These are phyloP conservation scores for Sonneratia caseolaris DNA, from an alignment of 345 rosid species.

Conservation along the genomic window DNA sequence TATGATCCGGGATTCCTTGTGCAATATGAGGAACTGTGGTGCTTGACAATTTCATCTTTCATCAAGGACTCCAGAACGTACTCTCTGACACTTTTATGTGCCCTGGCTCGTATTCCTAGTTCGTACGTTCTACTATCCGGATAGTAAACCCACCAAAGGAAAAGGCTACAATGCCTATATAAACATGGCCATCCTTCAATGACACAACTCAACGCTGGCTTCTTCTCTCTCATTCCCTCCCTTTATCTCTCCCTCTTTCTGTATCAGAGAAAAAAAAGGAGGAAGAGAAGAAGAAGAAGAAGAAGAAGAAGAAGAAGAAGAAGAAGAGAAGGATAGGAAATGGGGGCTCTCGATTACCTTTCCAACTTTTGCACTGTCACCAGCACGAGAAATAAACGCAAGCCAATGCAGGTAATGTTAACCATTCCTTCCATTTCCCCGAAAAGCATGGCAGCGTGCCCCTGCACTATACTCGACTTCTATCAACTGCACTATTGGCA, in stretches of 20 bases:
- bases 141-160: not conserved
- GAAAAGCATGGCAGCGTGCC: not conserved
- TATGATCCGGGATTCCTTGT: too few relatives aligned
- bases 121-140: not conserved
- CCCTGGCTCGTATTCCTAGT: too few relatives aligned
- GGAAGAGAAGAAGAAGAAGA: not conserved
- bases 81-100: not conserved
- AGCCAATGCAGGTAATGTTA: conserved; percentile 66
- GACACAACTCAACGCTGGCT: not conserved
- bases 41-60: too few relatives aligned
- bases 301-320: not conserved
- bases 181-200: not conserved
- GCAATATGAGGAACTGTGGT: too few relatives aligned
- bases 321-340: conserved; percentile 12
- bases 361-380: conserved; percentile 72
- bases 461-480: not conserved
- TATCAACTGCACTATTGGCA: too few relatives aligned
- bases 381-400: conserved; percentile 65
- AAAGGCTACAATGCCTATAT: not conserved
- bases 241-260: not conserved
- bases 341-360: conserved; percentile 88
- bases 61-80: not conserved
- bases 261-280: not conserved
- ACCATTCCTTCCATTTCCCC: not conserved
- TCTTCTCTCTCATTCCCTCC: not conserved